Evolutionary conservation across 345 rosid genomes (phyloP), one percentile per base, ranked within the genome.

Genomic region (Ceriops zippeliana): DNA sequence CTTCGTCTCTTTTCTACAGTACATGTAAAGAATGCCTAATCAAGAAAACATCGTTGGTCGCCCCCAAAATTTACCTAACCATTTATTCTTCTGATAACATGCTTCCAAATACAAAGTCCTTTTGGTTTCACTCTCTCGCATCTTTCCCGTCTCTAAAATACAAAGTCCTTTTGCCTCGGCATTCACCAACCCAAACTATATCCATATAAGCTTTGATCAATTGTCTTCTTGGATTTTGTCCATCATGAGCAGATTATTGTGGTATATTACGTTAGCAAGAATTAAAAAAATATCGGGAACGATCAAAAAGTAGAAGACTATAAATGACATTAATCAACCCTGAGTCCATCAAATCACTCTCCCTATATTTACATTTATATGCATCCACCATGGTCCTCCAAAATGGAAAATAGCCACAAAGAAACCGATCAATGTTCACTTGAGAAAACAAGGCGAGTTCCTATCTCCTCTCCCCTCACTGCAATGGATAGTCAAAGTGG

Each of bases 401-500:
- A 34, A 49, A 19, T 32, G 5, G 49, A 42, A 42, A 42, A 38
- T 38, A 38, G 46, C 46, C 46, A 57, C 10, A 26, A 32, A 32
- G 57, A 52, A 28, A 38, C n/a, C 57, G 28, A 22, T 26, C 7
- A n/a, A 4, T 7, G 22, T 5, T 5, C 51, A 28, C 22, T 46
- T 5, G 11, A 6, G 17, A 26, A n/a, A 38, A 9, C 13, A 11
- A 38, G 16, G 6, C 6, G 17, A 1, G n/a, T 8, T 2, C 21
- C 37, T 27, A 1, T 24, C 20, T 26, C 21, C 37, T 27, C 2
- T 24, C 20, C 13, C 38, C 11, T 62, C 60, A 37, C 64, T 42
- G 19, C 21, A 32, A 89, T 86, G 93, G 83, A 87, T 42, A 83
- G 81, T 78, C 76, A 83, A 71, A 76, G 73, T 63, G 71, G 77